Evolutionary conservation across 2,329 filamentous ascomycete species (phyloP), one percentile per base, ranked within the genome.

Genomic region (Neonectria ditissima): DNA sequence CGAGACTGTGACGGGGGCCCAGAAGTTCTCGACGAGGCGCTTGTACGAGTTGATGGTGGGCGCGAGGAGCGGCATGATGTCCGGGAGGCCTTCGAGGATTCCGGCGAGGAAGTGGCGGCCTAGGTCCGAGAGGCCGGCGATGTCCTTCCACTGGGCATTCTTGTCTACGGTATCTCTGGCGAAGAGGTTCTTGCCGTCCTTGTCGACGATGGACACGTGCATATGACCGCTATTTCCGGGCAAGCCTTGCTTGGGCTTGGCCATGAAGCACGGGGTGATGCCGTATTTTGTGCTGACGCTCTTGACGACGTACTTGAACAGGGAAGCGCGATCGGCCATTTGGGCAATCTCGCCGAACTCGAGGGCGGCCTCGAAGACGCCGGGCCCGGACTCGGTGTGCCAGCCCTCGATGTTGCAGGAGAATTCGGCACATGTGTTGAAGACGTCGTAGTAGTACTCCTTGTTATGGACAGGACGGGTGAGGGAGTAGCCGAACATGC

Each of bases 31-130:
- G 2, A 99, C 96, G 0, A 99, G 86, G 4, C 96, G 91, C 82
- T 99, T 99, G 85, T 99, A 99, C 65, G 93, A 97, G 85, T 99
- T 99, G 75, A 99, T 88, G 1, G 93, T 99, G 0, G 96, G 96
- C 1, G 95, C 96, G 13, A 99, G 84, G 62, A 98, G 84, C 1
- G 96, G 96, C 96, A 99, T 99, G 70, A 98, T 89, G 75, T 97
- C 93, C 2, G 96, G 93, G 4, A 99, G 86, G 14, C 95, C 96
- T 24, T 93, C 91, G 0, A 99, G 85, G 2, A 99, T 80, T 8
- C 96, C 96, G 0, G 96, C 96, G 1, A 99, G 87, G 81, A 99
- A 99, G 71, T 98, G 91, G 11, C 95, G 89, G 2, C 96, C 96
- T 16, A 97, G 79, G 71, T 98, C 94, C 5, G 93, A 97, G 5